These are phyloP conservation scores for Tetrahymena thermophila DNA, from an alignment of 73 alveolate species.

Conservation along the genomic window DNA sequence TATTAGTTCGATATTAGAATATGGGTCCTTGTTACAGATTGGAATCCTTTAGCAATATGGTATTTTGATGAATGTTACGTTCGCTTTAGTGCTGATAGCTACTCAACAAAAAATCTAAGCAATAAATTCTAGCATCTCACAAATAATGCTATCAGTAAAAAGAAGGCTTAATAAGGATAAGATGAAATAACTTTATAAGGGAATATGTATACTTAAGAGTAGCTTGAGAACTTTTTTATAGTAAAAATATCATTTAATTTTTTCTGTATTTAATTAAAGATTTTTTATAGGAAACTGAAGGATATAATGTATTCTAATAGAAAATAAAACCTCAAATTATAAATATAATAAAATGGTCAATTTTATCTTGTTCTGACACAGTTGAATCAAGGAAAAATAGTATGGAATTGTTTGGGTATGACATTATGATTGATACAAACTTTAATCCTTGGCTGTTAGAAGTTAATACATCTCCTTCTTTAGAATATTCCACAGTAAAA, in stretches of 20 bases:
- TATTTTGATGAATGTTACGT: conserved; percentile 87
- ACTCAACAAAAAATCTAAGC: conserved; percentile 72
- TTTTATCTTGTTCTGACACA: conserved; percentile 85
- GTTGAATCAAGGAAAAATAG: conserved; percentile 80
- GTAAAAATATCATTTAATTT: background rate
- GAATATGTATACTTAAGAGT: conserved; percentile 93
- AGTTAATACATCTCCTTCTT: conserved; percentile 78
- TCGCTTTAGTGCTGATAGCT: conserved; percentile 93
- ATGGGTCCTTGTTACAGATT: conserved; percentile 94
- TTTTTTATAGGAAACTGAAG: conserved; percentile 27
- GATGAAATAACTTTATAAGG: conserved; percentile 78
- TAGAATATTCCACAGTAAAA: conserved; percentile 85
- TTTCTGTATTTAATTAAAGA: background rate
- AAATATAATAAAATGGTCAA: conserved; percentile 71
- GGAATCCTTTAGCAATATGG: conserved; percentile 93
- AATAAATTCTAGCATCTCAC: conserved; percentile 91
- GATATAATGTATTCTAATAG: conserved; percentile 84
- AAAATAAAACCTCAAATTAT: conserved; percentile 70
- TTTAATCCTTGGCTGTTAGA: conserved; percentile 82
- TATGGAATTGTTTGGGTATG: conserved; percentile 93
- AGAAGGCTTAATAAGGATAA: conserved; percentile 59
- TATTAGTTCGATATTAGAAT: conserved; percentile 81
- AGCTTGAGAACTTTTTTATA: conserved; percentile 62
- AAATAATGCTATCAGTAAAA: conserved; percentile 91
- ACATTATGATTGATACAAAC: conserved; percentile 88